Evolutionary conservation across 1,139 yeast species (phyloP).

Genomic region (Saccharomyces hybrid): DNA sequence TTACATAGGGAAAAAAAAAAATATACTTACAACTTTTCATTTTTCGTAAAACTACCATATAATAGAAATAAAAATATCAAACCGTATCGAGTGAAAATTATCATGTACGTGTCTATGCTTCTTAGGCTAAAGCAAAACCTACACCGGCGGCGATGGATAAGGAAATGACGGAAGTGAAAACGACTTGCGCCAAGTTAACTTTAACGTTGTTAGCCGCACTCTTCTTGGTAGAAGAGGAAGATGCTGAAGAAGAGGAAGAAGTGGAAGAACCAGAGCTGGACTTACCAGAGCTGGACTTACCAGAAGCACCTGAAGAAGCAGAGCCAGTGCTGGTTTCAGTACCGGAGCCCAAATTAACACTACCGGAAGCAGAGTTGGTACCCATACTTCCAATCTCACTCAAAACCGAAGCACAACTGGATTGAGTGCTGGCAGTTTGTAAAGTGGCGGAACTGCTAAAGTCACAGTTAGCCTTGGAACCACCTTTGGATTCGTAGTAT

Average conservation of each 20-base stretch:
- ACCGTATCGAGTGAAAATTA: not conserved
- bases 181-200: constrained; percentile 66
- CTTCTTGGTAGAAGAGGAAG: constrained; percentile 26
- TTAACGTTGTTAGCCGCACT: constrained; percentile 23
- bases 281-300: constrained; percentile 6
- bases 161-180: constrained; percentile 58
- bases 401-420: constrained; percentile 44
- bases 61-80: not conserved
- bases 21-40: not conserved
- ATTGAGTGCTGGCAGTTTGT: constrained; percentile 44
- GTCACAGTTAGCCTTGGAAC: constrained; percentile 47
- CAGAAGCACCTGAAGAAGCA: constrained; percentile 9
- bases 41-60: not conserved
- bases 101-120: not conserved
- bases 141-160: constrained; percentile 59
- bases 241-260: constrained; percentile 26
- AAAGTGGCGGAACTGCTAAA: constrained; percentile 58
- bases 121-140: constrained; percentile 47
- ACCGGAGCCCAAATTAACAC: constrained; percentile 31
- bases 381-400: constrained; percentile 33
- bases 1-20: not conserved
- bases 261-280: constrained; percentile 13
- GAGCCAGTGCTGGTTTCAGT: constrained; percentile 22
- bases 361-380: constrained; percentile 37
- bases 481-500: constrained; percentile 49